phyloP scores from a whole-genome alignment of 2,329 filamentous ascomycete species.

The Fusarium liriodendri region DNA sequence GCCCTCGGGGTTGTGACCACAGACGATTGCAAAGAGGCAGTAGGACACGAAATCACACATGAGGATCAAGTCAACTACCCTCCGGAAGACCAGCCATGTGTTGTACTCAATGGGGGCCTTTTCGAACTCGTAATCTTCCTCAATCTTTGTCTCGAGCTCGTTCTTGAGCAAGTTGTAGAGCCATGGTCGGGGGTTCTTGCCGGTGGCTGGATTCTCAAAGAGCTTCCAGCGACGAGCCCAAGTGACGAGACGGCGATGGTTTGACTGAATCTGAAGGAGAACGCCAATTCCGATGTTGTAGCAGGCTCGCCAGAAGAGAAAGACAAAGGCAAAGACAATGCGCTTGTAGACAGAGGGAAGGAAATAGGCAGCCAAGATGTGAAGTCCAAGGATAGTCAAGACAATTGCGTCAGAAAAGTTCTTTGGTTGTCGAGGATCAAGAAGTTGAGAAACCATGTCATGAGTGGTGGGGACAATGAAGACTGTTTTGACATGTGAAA shows the following conservation, averaged over 20 bases:
- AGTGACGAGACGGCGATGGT: constrained; percentile 84
- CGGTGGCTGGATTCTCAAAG: constrained; percentile 85
- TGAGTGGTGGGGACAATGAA: constrained; percentile 96
- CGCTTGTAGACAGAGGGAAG: constrained; percentile 77
- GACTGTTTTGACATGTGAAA: constrained; percentile 65
- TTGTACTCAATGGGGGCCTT: constrained; percentile 97
- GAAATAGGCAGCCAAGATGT: constrained; percentile 78
- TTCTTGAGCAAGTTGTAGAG: constrained; percentile 86
- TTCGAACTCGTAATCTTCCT: constrained; percentile 92
- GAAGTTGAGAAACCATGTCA: constrained; percentile 98
- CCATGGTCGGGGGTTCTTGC: constrained; percentile 83
- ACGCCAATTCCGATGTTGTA: constrained; percentile 97
- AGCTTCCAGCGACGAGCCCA: constrained; percentile 90
- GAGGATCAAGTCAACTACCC: constrained; percentile 94
- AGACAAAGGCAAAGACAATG: constrained; percentile 83
- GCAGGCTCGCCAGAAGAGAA: constrained; percentile 89
- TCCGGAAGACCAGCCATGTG: constrained; percentile 96
- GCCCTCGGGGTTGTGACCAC: constrained; percentile 77
- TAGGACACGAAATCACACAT: constrained; percentile 99
- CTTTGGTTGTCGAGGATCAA: constrained; percentile 95
- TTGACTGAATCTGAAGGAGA: constrained; percentile 89
- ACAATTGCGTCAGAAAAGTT: constrained; percentile 89
- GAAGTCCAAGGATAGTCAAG: constrained; percentile 78
- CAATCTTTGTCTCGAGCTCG: constrained; percentile 95
- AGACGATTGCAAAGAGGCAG: constrained; percentile 93